Evolutionary conservation across 2,329 filamentous ascomycete species (phyloP).

Genomic region (Diaporthe helianthi): DNA sequence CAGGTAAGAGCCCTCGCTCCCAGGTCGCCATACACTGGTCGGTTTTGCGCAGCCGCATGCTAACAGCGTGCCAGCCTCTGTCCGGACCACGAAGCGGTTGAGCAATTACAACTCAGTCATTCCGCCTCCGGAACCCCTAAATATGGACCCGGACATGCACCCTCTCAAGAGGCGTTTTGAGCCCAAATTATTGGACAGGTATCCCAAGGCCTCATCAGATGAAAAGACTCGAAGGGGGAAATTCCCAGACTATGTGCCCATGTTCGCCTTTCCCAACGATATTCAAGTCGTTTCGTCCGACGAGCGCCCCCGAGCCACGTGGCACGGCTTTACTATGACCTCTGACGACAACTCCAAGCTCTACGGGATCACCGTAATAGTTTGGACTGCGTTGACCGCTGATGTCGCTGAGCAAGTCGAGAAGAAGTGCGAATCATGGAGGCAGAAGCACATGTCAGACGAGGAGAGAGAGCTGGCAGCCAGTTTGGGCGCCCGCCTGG

Average conservation of each 20-base stretch:
- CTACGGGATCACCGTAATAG: slow-evolving; percentile 87
- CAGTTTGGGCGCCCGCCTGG: slow-evolving; percentile 87
- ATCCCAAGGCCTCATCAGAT: slow-evolving; percentile 83
- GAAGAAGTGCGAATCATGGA: slow-evolving; percentile 82
- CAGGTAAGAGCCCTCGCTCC: slow-evolving; percentile 63
- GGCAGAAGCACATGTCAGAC: slow-evolving; percentile 85
- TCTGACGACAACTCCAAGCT: slow-evolving; percentile 89
- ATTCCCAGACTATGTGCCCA: slow-evolving; percentile 97
- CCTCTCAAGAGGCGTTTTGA: slow-evolving; percentile 93
- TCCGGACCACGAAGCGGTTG: slow-evolving; percentile 83
- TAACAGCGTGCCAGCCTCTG: slow-evolving; percentile 57
- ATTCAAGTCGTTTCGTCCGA: slow-evolving; percentile 96
- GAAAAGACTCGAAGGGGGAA: slow-evolving; percentile 80
- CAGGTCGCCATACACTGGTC: too few relatives aligned
- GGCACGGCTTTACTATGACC: slow-evolving; percentile 99
- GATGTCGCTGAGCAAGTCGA: slow-evolving; percentile 85
- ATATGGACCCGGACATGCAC: slow-evolving; percentile 91
- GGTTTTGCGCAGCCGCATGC: slow-evolving; percentile 36
- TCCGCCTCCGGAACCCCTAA: slow-evolving; percentile 87
- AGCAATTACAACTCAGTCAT: slow-evolving; percentile 99
- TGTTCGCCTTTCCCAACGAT: slow-evolving; percentile 99
- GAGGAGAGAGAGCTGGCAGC: slow-evolving; percentile 91
- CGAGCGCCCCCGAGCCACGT: slow-evolving; percentile 91
- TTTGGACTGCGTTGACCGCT: slow-evolving; percentile 88
- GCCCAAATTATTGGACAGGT: slow-evolving; percentile 92